Evolutionary conservation across 2,329 filamentous ascomycete genomes (phyloP), one percentile per base, ranked within the genome.

Genomic region (Emericellopsis atlantica): DNA sequence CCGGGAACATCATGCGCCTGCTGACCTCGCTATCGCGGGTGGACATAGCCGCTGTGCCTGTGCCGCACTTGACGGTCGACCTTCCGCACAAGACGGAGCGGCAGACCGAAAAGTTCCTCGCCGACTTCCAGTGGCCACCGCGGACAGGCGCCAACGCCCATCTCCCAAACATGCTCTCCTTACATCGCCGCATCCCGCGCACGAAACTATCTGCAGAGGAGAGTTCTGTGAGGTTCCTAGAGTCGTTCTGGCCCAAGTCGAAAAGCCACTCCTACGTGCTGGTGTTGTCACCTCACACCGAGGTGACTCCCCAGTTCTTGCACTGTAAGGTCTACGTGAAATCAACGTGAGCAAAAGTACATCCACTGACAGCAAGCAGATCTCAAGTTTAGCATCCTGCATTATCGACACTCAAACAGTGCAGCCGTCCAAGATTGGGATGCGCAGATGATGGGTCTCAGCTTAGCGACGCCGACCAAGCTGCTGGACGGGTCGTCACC

Each of bases 1-100:
- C 84, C 3, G 88, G 85, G 10, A 83, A 81, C 39, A 57, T 95
- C 24, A 74, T 86, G 39, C 73, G 86, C 42, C 69, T 95, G 26
- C 71, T 98, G 4, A 73, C 74, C 44, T 95, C 88, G 5, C 69
- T 98, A 22, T 68, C 74, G 46, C 64, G 66, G 7, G 86, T 85
- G 5, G 87, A 95, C 54, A 90, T 88, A 54, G 72, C 77, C 37
- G 80, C 81, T 1, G 67, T 82, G 34, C 65, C 72, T 1, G 63
- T 74, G 2, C 89, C 89, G 4, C 79, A 83, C 46, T 65, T 98
- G 37, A 94, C 84, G 2, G 78, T 96, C 39, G 89, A 96, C 54
- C 68, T 98, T 7, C 87, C 89, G 1, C 65, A 75, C 23, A 63
- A 76, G 24, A 64, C 89, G 15, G 86, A 95, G 49, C 57, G 67